A percentile compares a stretch with the other conserved stretches of the same genome.
phyloP scores from a whole-genome alignment of 192 early-diverging fungal species.

The Coemansia sp. region DNA sequence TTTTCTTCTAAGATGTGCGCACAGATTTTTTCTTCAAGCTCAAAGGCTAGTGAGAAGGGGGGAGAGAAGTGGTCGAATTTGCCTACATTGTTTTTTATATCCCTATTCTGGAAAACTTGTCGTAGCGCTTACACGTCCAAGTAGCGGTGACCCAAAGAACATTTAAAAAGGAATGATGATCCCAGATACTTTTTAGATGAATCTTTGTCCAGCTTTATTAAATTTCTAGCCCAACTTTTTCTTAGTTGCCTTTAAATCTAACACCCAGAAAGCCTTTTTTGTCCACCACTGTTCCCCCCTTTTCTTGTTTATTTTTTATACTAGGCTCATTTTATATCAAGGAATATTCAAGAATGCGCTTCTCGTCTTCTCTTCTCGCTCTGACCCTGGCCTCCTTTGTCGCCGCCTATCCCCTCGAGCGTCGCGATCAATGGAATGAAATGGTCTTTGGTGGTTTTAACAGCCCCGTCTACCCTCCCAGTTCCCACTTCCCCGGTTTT shows the following conservation, averaged over 20 bases:
- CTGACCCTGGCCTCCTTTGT: conserved; percentile 20
- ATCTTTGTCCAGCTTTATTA: conserved; percentile 9
- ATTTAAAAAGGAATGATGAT: neutral
- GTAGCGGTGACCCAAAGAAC: too few relatives aligned
- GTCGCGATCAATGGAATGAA: conserved; percentile 9
- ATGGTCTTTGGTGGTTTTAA: neutral
- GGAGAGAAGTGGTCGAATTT: neutral
- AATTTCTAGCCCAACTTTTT: conserved; percentile 7
- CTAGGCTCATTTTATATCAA: neutral
- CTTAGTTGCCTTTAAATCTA: conserved; percentile 7
- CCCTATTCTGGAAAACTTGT: conserved; percentile 4
- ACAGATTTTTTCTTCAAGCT: neutral
- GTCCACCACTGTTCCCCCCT: neutral
- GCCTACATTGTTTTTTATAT: neutral
- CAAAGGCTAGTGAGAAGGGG: neutral
- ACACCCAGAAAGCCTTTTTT: conserved; percentile 5
- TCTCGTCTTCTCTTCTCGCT: conserved; percentile 22
- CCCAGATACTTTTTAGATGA: too few relatives aligned
- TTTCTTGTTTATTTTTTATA: neutral
- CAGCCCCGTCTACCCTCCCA: neutral
- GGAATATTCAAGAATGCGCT: conserved; percentile 27
- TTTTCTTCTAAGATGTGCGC: neutral
- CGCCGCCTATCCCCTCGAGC: conserved; percentile 15
- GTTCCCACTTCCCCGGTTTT: conserved; percentile 6
- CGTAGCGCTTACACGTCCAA: neutral